Evolutionary conservation across 75 land plant genomes (phyloP).

Genomic region (Cupressus sempervirens): DNA sequence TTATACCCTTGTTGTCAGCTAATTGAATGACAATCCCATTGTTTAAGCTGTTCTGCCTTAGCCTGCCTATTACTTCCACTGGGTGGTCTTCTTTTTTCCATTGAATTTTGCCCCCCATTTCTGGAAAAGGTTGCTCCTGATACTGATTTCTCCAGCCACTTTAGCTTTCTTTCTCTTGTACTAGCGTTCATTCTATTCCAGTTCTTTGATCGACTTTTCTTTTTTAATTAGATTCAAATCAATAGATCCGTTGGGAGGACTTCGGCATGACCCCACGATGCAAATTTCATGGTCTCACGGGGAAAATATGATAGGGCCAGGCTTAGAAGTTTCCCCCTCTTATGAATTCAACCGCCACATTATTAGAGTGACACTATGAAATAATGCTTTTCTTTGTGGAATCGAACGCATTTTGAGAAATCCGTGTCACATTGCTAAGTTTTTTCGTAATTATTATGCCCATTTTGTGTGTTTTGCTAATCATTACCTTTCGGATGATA

Average conservation of each 20-base stretch:
- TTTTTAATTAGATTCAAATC: neutral
- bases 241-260: neutral
- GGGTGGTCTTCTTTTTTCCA: slow-evolving; percentile 27
- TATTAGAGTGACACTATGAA: neutral
- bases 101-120: slow-evolving; percentile 8
- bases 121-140: neutral
- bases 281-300: neutral
- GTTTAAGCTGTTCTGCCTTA: slow-evolving; percentile 19
- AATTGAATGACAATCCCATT: slow-evolving; percentile 18
- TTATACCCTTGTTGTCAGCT: slow-evolving; percentile 9
- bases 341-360: neutral
- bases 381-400: too few relatives aligned
- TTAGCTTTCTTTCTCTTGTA: neutral
- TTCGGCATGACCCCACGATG: neutral
- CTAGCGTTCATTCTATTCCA: neutral
- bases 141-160: neutral
- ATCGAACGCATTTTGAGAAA: too few relatives aligned
- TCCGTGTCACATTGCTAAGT: too few relatives aligned
- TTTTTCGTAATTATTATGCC: too few relatives aligned
- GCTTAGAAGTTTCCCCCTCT: neutral
- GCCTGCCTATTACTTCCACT: slow-evolving; percentile 42
- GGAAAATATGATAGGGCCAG: neutral
- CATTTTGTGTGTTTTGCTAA: too few relatives aligned
- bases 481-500: too few relatives aligned
- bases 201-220: neutral